Percentiles rank a stretch among this genome's conserved stretches.
These are phyloP conservation scores for Ogataea parapolymorpha DNA, from an alignment of 805 yeast species.

Conservation along the genomic window DNA sequence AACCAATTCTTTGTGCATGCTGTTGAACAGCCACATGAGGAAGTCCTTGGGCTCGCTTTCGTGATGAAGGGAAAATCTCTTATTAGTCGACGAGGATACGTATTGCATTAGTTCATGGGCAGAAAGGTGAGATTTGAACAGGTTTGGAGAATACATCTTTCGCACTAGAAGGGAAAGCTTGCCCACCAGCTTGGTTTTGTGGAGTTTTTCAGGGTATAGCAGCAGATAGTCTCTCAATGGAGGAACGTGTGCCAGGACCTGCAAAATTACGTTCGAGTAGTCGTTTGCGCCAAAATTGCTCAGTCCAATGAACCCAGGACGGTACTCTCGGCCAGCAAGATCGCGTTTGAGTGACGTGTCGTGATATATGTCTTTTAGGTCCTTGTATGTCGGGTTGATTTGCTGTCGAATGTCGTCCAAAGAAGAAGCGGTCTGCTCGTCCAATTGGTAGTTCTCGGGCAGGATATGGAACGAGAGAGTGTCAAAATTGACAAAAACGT, in stretches of 20 bases:
- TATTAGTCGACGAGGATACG: conserved; percentile 42
- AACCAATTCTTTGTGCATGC: conserved; percentile 33
- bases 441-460: conserved; percentile 58
- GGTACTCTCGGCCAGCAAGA: conserved; percentile 43
- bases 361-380: conserved; percentile 32
- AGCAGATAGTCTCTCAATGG: conserved; percentile 48
- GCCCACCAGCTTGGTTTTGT: conserved; percentile 37
- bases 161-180: conserved; percentile 46
- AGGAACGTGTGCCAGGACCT: conserved; percentile 50
- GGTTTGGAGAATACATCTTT: conserved; percentile 60
- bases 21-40: conserved; percentile 57
- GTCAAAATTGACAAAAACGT: conserved; percentile 55
- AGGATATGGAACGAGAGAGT: conserved; percentile 49
- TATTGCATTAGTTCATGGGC: conserved; percentile 61
- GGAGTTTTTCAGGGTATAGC: conserved; percentile 19
- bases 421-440: conserved; percentile 27
- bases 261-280: conserved; percentile 56
- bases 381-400: conserved; percentile 50
- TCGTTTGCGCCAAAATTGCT: conserved; percentile 51
- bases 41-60: conserved; percentile 55
- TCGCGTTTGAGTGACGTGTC: conserved; percentile 34
- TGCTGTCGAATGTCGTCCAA: conserved; percentile 51
- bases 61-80: conserved; percentile 37
- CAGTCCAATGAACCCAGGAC: conserved; percentile 65
- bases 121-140: conserved; percentile 61